A percentile compares a stretch with the other conserved stretches of the same genome.
These are phyloP conservation scores for Acacia confusa DNA, from an alignment of 306 rosid genomes.

Conservation along the genomic window DNA sequence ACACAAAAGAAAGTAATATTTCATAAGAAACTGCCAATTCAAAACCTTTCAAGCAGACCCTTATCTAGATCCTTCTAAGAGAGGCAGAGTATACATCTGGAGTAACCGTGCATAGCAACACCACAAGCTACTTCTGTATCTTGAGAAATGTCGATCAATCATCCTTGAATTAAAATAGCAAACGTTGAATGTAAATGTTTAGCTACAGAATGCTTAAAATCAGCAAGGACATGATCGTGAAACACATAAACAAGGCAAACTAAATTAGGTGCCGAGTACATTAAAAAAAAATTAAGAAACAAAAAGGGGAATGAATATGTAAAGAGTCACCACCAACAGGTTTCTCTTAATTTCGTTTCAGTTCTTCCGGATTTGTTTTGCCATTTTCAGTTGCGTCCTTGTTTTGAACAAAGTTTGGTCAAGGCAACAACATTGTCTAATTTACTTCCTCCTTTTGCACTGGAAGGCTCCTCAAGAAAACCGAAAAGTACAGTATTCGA, in stretches of 20 bases:
- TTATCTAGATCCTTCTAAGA: background rate
- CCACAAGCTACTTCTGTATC: background rate
- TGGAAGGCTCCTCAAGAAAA: slow-evolving; percentile 1
- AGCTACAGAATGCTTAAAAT: background rate
- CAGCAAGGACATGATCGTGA: background rate
- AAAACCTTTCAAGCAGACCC: background rate
- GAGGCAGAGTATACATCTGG: slow-evolving; percentile 1
- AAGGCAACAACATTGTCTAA: slow-evolving; percentile 2
- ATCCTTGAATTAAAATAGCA: slow-evolving; percentile 4
- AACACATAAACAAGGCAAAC: background rate
- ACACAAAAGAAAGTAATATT: too few species aligned
- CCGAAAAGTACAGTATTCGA: background rate
- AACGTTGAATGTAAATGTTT: background rate
- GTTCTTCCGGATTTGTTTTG: too few species aligned
- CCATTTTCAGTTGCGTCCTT: background rate
- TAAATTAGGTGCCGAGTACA: background rate
- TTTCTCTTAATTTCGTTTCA: background rate
- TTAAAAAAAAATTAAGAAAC: background rate
- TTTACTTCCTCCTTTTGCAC: background rate
- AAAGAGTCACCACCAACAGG: background rate
- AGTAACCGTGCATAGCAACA: slow-evolving; percentile 9
- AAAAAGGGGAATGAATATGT: background rate
- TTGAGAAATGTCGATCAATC: background rate
- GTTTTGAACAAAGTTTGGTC: background rate
- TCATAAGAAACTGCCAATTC: background rate